Conservation (phyloP, 805 yeast genomes). For the Wickerhamomyces subpelliculosus region DNA sequence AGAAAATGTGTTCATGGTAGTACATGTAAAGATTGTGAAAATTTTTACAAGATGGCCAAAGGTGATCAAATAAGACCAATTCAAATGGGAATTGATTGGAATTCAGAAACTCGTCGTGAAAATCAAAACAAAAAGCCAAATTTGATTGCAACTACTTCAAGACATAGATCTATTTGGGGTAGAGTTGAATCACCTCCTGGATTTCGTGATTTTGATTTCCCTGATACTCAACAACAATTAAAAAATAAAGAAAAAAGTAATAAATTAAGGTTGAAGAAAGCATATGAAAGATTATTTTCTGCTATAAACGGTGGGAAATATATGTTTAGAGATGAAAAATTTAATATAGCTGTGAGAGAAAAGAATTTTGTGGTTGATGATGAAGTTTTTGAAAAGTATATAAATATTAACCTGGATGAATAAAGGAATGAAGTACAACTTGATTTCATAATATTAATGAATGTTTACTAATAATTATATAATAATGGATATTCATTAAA, state of each 20-base stretch:
- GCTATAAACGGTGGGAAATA: slow-evolving; percentile 36
- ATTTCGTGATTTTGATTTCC: slow-evolving; percentile 52
- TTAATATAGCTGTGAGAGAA: slow-evolving; percentile 30
- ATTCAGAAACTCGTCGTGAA: slow-evolving; percentile 8
- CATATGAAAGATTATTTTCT: slow-evolving; percentile 36
- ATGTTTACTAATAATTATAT: background rate
- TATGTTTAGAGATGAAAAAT: slow-evolving; percentile 35
- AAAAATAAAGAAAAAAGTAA: slow-evolving; percentile 31
- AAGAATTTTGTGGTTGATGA: slow-evolving; percentile 26
- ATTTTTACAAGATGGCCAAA: slow-evolving; percentile 24
- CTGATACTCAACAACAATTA: slow-evolving; percentile 43
- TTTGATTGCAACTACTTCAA: slow-evolving; percentile 16
- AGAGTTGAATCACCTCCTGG: slow-evolving; percentile 50
- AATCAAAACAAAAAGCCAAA: slow-evolving; percentile 1
- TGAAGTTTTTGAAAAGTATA: slow-evolving; percentile 1
- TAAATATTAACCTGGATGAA: background rate
- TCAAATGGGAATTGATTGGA: slow-evolving; percentile 24
- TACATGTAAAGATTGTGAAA: slow-evolving; percentile 26
- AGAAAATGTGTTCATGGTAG: slow-evolving; percentile 28
- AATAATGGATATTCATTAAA: no score
- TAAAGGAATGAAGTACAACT: background rate
- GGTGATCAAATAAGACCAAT: slow-evolving; percentile 14
- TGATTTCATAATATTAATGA: background rate
- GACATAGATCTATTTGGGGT: slow-evolving; percentile 21
- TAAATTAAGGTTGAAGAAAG: slow-evolving; percentile 28